These are phyloP conservation scores for Ilex asprella DNA, from an alignment of 257 asterid species.

Conservation along the genomic window DNA sequence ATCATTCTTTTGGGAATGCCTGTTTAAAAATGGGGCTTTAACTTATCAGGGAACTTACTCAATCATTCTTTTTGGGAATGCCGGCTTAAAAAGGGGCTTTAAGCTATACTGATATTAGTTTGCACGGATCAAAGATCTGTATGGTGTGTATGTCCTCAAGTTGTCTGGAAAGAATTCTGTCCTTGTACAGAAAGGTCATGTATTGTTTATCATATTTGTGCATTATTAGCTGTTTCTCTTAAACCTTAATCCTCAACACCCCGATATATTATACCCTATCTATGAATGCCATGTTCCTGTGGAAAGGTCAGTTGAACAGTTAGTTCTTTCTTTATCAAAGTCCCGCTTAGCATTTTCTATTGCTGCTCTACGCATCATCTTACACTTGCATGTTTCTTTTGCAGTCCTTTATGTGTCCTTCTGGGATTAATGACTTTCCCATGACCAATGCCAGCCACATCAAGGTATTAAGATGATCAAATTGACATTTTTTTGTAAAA, in stretches of 20 bases:
- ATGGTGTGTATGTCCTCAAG: too few species aligned
- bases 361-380: constrained; percentile 5
- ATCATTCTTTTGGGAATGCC: not conserved
- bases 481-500: too few species aligned
- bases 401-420: constrained; percentile 98
- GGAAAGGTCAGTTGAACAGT: not conserved
- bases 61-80: not conserved
- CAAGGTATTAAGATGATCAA: constrained; percentile 41
- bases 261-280: too few species aligned
- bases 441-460: constrained; percentile 86
- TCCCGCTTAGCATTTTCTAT: not conserved
- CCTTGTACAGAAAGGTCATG: too few species aligned
- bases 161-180: too few species aligned
- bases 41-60: too few species aligned
- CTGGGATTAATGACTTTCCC: constrained; percentile 95
- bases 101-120: not conserved
- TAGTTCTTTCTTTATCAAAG: constrained; percentile 3
- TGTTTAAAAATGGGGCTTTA: not conserved
- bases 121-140: too few species aligned
- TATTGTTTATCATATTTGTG: too few species aligned
- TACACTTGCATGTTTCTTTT: constrained; percentile 5
- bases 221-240: too few species aligned
- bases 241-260: not conserved
- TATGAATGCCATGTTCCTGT: not conserved
- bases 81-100: not conserved